Evolutionary conservation across 495 filamentous ascomycete genomes (phyloP), one percentile per base, ranked within the genome.

Genomic region (Chaetomidium leptoderma): DNA sequence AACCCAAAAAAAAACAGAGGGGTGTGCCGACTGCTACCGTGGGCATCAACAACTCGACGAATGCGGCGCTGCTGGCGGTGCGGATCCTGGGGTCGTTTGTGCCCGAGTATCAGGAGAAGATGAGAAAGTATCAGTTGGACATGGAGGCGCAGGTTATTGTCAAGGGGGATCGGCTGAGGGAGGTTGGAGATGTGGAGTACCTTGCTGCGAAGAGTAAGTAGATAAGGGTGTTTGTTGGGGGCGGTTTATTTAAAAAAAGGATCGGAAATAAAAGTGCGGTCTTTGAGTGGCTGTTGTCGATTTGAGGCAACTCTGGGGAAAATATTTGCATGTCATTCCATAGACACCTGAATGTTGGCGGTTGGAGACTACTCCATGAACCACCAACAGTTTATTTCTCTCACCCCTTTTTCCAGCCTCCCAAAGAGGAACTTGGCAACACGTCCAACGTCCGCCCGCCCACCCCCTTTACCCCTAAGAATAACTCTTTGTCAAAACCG

Each of bases 41-140:
- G 13, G 90, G 87, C 13, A 95, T 97, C 72, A 91, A 95, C 72
- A 97, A 98, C 74, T 87, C 84, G 55, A 88, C 88, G 50, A 97
- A 97, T 72, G 95, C 92, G 3, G 95, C 90, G 32, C 80, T 97
- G 52, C 72, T 95, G 24, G 93, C 93, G n/a, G 82, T 86, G 26
- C 78, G 92, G 40, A 95, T 97, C 26, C 69, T 98, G 4, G 91
- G 91, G 19, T 70, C 81, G 21, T 81, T 79, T 53, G 83, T 92
- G 63, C 77, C 76, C 8, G 69, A 69, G 29, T 77, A 81, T 53
- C 76, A 81, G 69, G 70, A 76, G 49, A 82, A 81, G 73, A 81
- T 92, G 62, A 82, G 80, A 68, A 72, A 74, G 39, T 95, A 92
- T 68, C 83, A 85, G 61, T 65, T 72, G 33, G 72, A 79, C 26